Percentiles rank a stretch among this genome's conserved stretches.
phyloP scores from a whole-genome alignment of 371 early-diverging fungal genomes.

The Syncephalastrum sp. region DNA sequence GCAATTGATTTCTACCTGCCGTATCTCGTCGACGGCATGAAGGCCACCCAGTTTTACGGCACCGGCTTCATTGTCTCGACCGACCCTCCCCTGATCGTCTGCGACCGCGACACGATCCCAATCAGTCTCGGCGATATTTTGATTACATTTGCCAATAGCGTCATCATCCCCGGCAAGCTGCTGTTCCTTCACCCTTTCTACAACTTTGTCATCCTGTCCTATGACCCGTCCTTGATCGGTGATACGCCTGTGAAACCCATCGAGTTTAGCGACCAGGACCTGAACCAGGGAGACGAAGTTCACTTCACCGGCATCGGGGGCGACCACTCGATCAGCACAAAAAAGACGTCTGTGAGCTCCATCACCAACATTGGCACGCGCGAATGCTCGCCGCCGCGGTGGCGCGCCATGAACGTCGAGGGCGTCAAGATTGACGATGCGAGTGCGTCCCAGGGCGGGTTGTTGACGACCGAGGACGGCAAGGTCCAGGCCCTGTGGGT shows the following conservation, averaged over 20 bases:
- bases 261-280: constrained; percentile 39
- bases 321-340: constrained; percentile 3
- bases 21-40: constrained; percentile 72
- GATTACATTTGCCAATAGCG: constrained; percentile 75
- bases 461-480: constrained; percentile 69
- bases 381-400: constrained; percentile 59
- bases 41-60: constrained; percentile 62
- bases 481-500: constrained; percentile 78
- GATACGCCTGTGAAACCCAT: constrained; percentile 52
- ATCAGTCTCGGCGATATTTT: constrained; percentile 72
- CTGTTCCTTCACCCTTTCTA: constrained; percentile 79
- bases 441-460: constrained; percentile 62
- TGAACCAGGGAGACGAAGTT: constrained; percentile 63
- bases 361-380: constrained; percentile 59
- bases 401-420: constrained; percentile 76
- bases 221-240: constrained; percentile 68
- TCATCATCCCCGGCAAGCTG: constrained; percentile 72
- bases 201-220: constrained; percentile 78
- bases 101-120: constrained; percentile 82
- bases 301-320: constrained; percentile 67
- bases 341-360: constrained; percentile 39
- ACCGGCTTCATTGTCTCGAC: constrained; percentile 80
- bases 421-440: constrained; percentile 71
- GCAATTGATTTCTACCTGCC: constrained; percentile 70
- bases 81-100: constrained; percentile 69